Conservation (phyloP, 768 basidiomycete genomes). For the Lenzites betulinus region DNA sequence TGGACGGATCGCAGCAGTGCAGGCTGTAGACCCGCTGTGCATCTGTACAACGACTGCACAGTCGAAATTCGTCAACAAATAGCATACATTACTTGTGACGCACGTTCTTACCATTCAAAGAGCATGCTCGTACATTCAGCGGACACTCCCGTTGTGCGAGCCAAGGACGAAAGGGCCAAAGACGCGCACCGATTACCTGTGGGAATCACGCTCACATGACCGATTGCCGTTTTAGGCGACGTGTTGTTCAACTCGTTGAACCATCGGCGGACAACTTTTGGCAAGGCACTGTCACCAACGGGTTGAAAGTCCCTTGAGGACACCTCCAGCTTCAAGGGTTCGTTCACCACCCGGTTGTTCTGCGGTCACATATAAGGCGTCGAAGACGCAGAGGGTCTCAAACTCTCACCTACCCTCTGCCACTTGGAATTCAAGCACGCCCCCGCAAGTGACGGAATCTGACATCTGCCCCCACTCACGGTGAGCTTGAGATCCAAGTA, state of each 20-base stretch:
- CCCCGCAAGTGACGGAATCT: background rate
- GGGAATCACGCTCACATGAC: conserved; percentile 6
- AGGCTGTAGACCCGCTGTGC: too few relatives aligned
- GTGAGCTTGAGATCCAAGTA: background rate
- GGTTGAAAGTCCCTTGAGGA: background rate
- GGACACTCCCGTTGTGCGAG: too few relatives aligned
- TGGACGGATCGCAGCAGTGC: too few relatives aligned
- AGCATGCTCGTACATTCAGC: too few relatives aligned
- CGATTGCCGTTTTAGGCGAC: background rate
- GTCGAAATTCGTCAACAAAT: too few relatives aligned
- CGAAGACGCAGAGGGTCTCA: background rate
- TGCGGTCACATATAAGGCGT: background rate
- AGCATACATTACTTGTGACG: too few relatives aligned
- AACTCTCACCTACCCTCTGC: background rate
- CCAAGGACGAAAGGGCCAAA: too few relatives aligned
- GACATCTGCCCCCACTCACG: background rate
- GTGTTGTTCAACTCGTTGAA: too few relatives aligned
- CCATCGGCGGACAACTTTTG: background rate
- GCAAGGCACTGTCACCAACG: background rate
- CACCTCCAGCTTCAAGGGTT: conserved; percentile 1
- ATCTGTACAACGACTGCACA: too few relatives aligned
- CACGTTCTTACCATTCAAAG: too few relatives aligned
- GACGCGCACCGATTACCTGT: too few relatives aligned
- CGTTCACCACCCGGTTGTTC: background rate
- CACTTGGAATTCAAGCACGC: background rate